phyloP scores from a whole-genome alignment of 371 early-diverging fungal species.

The Mortierella polycephala region DNA sequence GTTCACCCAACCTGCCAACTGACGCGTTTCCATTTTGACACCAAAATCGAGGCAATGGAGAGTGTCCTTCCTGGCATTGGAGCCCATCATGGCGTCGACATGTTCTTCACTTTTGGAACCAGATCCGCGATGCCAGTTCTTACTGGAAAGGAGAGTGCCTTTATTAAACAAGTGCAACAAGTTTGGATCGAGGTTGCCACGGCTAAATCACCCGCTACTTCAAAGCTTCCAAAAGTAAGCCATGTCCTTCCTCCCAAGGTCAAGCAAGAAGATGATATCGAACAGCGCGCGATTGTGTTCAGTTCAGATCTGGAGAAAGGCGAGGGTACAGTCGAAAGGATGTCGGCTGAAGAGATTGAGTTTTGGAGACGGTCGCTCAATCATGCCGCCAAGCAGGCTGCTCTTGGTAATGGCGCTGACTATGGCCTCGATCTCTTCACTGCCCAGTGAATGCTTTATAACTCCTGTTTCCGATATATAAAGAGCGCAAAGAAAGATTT shows the following conservation, averaged over 20 bases:
- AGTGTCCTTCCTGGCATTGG: neutral
- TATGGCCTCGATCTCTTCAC: neutral
- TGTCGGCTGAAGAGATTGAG: neutral
- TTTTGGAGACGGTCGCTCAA: neutral
- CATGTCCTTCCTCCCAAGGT: neutral
- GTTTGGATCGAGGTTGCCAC: conserved; percentile 25
- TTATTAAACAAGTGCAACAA: neutral
- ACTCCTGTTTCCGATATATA: too few relatives aligned
- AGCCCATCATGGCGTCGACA: conserved; percentile 5
- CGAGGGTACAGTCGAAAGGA: neutral
- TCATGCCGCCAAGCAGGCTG: neutral
- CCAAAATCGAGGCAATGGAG: neutral
- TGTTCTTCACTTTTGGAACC: conserved; percentile 10
- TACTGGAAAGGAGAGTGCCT: neutral
- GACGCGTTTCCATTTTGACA: conserved; percentile 18
- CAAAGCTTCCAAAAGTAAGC: conserved; percentile 2
- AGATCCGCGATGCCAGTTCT: neutral
- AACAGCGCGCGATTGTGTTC: conserved; percentile 14
- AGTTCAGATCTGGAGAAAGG: neutral
- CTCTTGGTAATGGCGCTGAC: neutral
- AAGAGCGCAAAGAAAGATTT: too few relatives aligned
- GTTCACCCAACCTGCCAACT: conserved; percentile 3
- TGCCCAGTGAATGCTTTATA: too few relatives aligned
- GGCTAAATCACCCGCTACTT: neutral
- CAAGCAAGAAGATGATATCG: neutral